Percentiles rank a stretch among this genome's conserved stretches.
Conservation (phyloP, 2,329 filamentous ascomycete genomes). For the Lizonia empirigonia region DNA sequence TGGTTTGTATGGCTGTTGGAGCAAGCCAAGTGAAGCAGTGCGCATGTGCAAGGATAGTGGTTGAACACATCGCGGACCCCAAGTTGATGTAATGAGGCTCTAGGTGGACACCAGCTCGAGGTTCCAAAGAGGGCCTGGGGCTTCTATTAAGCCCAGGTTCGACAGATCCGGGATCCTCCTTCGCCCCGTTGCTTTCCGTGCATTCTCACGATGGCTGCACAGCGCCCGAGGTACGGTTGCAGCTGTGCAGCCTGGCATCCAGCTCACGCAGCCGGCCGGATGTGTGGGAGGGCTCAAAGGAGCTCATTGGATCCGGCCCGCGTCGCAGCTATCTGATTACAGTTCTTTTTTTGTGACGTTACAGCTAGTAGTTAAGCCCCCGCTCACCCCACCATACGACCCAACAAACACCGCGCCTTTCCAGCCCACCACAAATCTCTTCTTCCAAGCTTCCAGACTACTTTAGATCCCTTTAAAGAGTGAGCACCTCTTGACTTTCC, state of each 20-base stretch:
- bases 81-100: conserved; percentile 16
- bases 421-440: conserved; percentile 26
- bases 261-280: conserved; percentile 40
- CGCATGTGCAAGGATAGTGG: conserved; percentile 28
- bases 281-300: conserved; percentile 34
- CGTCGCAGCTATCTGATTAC: conserved; percentile 38
- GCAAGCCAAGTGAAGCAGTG: conserved; percentile 26
- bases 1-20: conserved; percentile 19
- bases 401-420: conserved; percentile 33
- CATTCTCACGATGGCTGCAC: conserved; percentile 23
- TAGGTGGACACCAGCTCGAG: conserved; percentile 9
- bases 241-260: conserved; percentile 19
- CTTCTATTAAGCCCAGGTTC: conserved; percentile 21
- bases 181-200: conserved; percentile 35
- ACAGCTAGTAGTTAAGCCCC: conserved; percentile 29
- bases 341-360: conserved; percentile 35
- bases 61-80: conserved; percentile 11
- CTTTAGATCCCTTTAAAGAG: conserved; percentile 28
- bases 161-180: conserved; percentile 17
- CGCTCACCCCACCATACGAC: conserved; percentile 41
- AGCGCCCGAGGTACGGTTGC: conserved; percentile 39
- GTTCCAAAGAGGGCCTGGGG: conserved; percentile 16
- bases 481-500: conserved; percentile 22
- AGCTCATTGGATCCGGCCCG: conserved; percentile 39
- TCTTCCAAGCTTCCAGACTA: conserved; percentile 26